Base-by-base conservation (phyloP, 148 eudicot genomes). In the Linanthus parryae region DNA sequence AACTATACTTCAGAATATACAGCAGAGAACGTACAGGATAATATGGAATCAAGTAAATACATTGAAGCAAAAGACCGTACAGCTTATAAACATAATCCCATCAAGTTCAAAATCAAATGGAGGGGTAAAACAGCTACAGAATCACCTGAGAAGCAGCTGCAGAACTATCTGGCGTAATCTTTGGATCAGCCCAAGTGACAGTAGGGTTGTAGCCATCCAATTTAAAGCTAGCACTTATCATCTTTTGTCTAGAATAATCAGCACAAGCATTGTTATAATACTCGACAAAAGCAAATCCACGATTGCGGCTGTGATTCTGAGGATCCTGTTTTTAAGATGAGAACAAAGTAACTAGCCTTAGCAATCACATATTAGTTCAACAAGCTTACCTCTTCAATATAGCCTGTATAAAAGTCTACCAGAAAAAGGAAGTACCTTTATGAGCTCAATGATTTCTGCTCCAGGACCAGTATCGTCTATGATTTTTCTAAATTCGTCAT, bases 261-360 rank as follows among this genome's bases (percentile, higher is more conserved):
- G 98, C 98, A 70, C 98, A 92, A 5, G 96, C 94, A 75, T 92
- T 87, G 79, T 87, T 92, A 80, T 81, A 92, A 68, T 84, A 92
- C 76, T 92, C 98, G 13, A 92, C 70, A 48, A 92, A 92, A 58
- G 94, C 95, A 79, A 92, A 92, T 20, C 98, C 98, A 50, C 98
- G 94, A 58, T 92, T 92, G 56, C 96, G 96, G 33, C 85, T 71
- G 45, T 85, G 80, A 71, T 74, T 76, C 51, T 74, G 66, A 39
- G 94, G 94, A 77, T 92, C 98, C 98, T 92, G 73, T 28, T 33
- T 59, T 39, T 22, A 41, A 44, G n/a, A 48, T 49, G 13, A 62
- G 54, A 22, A 52, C 21, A 63, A 63, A 0, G 6, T 28, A 14
- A 29, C 40, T 33, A 26, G 33, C 13, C 30, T 42, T 5, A n/a